A percentile compares a stretch with the other conserved stretches of the same genome.
Conservation (phyloP, 495 filamentous ascomycete genomes). For the Xylaria nigripes region DNA sequence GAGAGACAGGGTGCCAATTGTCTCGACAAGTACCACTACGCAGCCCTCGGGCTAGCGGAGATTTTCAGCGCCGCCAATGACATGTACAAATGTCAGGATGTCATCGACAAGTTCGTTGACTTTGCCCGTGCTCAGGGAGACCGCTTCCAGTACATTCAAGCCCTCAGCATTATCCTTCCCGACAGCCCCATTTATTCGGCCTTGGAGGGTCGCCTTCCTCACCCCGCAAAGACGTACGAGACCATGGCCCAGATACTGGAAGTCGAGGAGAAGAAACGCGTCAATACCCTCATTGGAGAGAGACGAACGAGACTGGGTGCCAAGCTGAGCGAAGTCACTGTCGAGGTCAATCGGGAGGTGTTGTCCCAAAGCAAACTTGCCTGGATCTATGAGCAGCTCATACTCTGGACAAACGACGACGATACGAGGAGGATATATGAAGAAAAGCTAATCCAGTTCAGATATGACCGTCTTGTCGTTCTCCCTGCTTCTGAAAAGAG, state of each 20-base stretch:
- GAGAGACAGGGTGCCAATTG: conserved; percentile 63
- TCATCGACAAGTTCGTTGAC: conserved; percentile 69
- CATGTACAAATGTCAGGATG: conserved; percentile 61
- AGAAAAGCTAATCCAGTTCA: conserved; percentile 78
- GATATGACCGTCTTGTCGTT: conserved; percentile 65
- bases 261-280: conserved; percentile 76
- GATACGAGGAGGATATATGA: conserved; percentile 76
- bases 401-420: conserved; percentile 86
- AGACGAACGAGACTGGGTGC: conserved; percentile 83
- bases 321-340: conserved; percentile 67
- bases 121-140: conserved; percentile 64
- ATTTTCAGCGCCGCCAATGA: conserved; percentile 63
- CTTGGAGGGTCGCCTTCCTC: conserved; percentile 77
- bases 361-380: conserved; percentile 62
- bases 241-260: conserved; percentile 81
- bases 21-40: conserved; percentile 64
- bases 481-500: conserved; percentile 56
- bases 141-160: conserved; percentile 59
- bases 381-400: conserved; percentile 66
- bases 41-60: conserved; percentile 61
- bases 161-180: conserved; percentile 69
- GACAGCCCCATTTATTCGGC: conserved; percentile 65
- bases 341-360: conserved; percentile 82
- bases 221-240: conserved; percentile 73
- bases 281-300: conserved; percentile 85